Conservation (phyloP, 768 basidiomycete genomes). For the Pulveroboletus sp. region DNA sequence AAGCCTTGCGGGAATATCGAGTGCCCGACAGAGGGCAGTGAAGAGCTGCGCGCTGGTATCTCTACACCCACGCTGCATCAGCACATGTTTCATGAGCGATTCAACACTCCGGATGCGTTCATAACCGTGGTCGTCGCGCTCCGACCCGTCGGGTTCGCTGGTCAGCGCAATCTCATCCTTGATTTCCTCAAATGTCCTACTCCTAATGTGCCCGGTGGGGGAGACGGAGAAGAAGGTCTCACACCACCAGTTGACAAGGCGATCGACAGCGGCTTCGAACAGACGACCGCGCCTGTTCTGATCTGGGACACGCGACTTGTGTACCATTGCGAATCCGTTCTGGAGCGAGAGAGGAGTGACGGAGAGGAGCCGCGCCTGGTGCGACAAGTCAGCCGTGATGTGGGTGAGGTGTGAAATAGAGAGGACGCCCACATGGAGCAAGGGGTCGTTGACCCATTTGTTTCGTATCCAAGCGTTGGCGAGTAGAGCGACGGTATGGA, state of each 20-base stretch:
- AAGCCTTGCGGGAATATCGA: slow-evolving; percentile 82
- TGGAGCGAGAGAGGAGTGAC: slow-evolving; percentile 77
- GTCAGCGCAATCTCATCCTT: slow-evolving; percentile 34
- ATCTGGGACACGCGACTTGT: slow-evolving; percentile 78
- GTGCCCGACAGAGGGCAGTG: slow-evolving; percentile 79
- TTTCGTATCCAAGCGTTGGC: slow-evolving; percentile 74
- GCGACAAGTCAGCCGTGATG: slow-evolving; percentile 3
- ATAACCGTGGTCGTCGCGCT: slow-evolving; percentile 37
- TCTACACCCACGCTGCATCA: slow-evolving; percentile 73
- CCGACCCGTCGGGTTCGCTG: slow-evolving; percentile 16
- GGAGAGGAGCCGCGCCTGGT: slow-evolving; percentile 83
- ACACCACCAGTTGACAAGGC: slow-evolving; percentile 83
- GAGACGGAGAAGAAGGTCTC: slow-evolving; percentile 61
- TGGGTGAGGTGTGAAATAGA: neutral
- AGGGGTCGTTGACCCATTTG: slow-evolving; percentile 72
- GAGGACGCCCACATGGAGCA: slow-evolving; percentile 65
- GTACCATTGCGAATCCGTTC: slow-evolving; percentile 74
- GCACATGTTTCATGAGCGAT: slow-evolving; percentile 89
- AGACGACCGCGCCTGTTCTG: slow-evolving; percentile 75
- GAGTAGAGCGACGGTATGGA: slow-evolving; percentile 81
- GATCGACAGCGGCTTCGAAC: slow-evolving; percentile 76
- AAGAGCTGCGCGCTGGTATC: slow-evolving; percentile 90
- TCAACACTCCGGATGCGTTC: slow-evolving; percentile 74
- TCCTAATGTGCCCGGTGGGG: slow-evolving; percentile 64
- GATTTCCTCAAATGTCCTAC: slow-evolving; percentile 72